Conservation (phyloP, 768 basidiomycete genomes). For the Suillus sp. region DNA sequence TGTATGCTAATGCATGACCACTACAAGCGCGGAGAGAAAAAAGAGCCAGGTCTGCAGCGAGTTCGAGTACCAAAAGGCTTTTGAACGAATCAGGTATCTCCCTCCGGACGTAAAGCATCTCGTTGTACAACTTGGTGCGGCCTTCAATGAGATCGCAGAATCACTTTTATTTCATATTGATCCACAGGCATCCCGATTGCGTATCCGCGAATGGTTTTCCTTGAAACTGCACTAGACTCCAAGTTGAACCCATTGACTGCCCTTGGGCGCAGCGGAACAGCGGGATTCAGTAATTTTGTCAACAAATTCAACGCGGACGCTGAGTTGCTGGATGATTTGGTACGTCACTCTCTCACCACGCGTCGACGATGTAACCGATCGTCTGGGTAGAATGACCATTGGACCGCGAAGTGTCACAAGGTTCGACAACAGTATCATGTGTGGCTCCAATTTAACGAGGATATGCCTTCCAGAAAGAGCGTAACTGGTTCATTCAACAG, state of each 20-base stretch:
- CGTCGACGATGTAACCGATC: background rate
- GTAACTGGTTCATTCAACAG: constrained; percentile 84
- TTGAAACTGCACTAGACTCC: constrained; percentile 76
- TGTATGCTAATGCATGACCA: constrained; percentile 10
- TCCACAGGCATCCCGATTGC: constrained; percentile 73
- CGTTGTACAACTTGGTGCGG: constrained; percentile 73
- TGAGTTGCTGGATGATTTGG: constrained; percentile 92
- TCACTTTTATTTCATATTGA: background rate
- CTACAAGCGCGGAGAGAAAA: constrained; percentile 76
- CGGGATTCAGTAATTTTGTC: constrained; percentile 77
- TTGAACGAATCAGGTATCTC: constrained; percentile 59
- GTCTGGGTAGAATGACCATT: constrained; percentile 75
- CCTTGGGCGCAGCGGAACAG: constrained; percentile 64
- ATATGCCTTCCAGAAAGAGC: constrained; percentile 65
- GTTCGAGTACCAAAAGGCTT: constrained; percentile 71
- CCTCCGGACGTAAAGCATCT: constrained; percentile 78
- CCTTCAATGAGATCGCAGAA: constrained; percentile 7
- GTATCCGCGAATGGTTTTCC: constrained; percentile 92
- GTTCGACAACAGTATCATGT: constrained; percentile 35
- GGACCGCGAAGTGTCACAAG: constrained; percentile 84
- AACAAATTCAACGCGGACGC: constrained; percentile 93
- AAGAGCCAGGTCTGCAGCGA: constrained; percentile 79
- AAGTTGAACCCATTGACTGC: constrained; percentile 85
- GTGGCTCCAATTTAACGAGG: constrained; percentile 8
- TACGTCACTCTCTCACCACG: constrained; percentile 32